A percentile compares a stretch with the other conserved stretches of the same genome.
phyloP scores from a whole-genome alignment of 768 basidiomycete genomes.

The Naganishia randhawae region DNA sequence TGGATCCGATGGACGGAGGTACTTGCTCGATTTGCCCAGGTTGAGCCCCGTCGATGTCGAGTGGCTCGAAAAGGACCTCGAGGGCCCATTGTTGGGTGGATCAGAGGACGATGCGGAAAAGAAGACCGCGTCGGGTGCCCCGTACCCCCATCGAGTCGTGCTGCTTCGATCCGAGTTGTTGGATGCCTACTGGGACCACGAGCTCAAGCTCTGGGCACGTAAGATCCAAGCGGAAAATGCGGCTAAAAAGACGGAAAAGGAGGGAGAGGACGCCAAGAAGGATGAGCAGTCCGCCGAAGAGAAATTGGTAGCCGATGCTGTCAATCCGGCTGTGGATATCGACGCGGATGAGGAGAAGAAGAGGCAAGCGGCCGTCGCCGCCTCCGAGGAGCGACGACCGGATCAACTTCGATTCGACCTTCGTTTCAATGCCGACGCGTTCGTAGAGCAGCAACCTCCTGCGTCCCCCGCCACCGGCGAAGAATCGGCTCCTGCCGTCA shows the following conservation, averaged over 20 bases:
- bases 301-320: slow-evolving; percentile 6
- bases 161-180: slow-evolving; percentile 54
- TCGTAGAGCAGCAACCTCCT: slow-evolving; percentile 47
- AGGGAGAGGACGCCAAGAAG: slow-evolving; percentile 36
- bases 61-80: slow-evolving; percentile 52
- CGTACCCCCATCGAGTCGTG: slow-evolving; percentile 53
- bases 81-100: slow-evolving; percentile 30
- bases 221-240: slow-evolving; percentile 38
- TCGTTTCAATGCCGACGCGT: slow-evolving; percentile 54
- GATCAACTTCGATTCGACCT: slow-evolving; percentile 48
- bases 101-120: slow-evolving; percentile 26
- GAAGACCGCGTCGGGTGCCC: slow-evolving; percentile 20
- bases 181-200: slow-evolving; percentile 52
- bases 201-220: slow-evolving; percentile 52
- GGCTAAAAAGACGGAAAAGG: slow-evolving; percentile 33
- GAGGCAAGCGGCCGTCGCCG: slow-evolving; percentile 17
- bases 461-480: slow-evolving; percentile 27
- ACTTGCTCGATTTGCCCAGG: slow-evolving; percentile 53
- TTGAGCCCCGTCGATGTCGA: slow-evolving; percentile 53
- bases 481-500: slow-evolving; percentile 11
- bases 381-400: slow-evolving; percentile 10
- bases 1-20: slow-evolving; percentile 53
- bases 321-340: neutral
- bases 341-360: slow-evolving; percentile 35
- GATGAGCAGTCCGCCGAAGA: slow-evolving; percentile 27